Evolutionary conservation across 2,329 filamentous ascomycete genomes (phyloP).

Genomic region (Dryadomyces quercivorus): DNA sequence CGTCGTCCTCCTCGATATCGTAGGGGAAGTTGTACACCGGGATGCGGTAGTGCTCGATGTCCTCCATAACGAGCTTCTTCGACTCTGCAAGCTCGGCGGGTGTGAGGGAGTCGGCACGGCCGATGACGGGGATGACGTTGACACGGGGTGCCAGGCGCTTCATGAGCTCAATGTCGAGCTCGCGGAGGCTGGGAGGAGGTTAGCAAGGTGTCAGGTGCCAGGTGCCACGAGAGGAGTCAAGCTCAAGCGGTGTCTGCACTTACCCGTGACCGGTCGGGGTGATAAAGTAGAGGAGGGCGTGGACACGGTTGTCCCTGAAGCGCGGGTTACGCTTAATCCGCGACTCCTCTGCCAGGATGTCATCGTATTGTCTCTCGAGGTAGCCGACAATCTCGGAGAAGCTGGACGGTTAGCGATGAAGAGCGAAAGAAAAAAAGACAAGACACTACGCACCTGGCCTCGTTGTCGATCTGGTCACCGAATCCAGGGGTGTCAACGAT

Average conservation of each 20-base stretch:
- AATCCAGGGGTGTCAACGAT: slow-evolving; percentile 98
- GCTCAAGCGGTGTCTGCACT: slow-evolving; percentile 18
- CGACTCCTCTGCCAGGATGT: slow-evolving; percentile 97
- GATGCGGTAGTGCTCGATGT: slow-evolving; percentile 99
- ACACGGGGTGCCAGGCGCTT: slow-evolving; percentile 95
- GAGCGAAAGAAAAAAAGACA: neutral
- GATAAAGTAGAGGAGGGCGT: slow-evolving; percentile 98
- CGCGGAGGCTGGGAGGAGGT: slow-evolving; percentile 58
- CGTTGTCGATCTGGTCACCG: slow-evolving; percentile 98
- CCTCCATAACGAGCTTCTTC: slow-evolving; percentile 99
- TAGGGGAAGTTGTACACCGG: slow-evolving; percentile 99
- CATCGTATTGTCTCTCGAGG: slow-evolving; percentile 98
- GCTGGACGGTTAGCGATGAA: slow-evolving; percentile 32
- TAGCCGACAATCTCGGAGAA: slow-evolving; percentile 97
- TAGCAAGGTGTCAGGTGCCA: slow-evolving; percentile 4
- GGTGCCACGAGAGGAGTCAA: too few species aligned
- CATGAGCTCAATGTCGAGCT: slow-evolving; percentile 99
- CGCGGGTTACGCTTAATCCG: slow-evolving; percentile 99
- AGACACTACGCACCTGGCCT: slow-evolving; percentile 58
- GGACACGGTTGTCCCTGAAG: slow-evolving; percentile 98
- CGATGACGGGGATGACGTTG: slow-evolving; percentile 98
- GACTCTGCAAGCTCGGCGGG: slow-evolving; percentile 94
- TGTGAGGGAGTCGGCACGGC: slow-evolving; percentile 94
- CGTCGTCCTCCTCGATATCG: slow-evolving; percentile 98
- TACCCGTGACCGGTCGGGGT: slow-evolving; percentile 93